A percentile compares a stretch with the other conserved stretches of the same genome.
These are phyloP conservation scores for Solanum tarijense DNA, from an alignment of 257 asterid genomes.

Conservation along the genomic window DNA sequence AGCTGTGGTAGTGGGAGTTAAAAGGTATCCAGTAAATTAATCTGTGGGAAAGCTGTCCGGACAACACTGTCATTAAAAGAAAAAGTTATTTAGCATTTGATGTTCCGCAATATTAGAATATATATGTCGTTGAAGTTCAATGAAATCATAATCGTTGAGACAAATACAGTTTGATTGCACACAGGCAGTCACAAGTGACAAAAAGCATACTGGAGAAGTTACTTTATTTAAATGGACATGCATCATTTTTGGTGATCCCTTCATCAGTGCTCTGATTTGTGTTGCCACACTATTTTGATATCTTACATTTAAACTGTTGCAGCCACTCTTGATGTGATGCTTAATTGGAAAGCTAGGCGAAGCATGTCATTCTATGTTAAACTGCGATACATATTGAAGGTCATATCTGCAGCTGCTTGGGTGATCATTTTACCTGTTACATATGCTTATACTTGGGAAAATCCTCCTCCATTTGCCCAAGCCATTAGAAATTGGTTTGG, in stretches of 20 bases:
- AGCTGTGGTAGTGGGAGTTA: neutral
- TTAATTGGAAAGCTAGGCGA: slow-evolving; percentile 82
- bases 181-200: neutral
- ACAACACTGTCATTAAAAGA: neutral
- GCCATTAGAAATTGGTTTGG: slow-evolving; percentile 91
- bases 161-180: neutral
- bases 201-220: neutral
- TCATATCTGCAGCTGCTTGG: slow-evolving; percentile 90
- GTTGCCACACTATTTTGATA: neutral
- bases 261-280: neutral
- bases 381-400: slow-evolving; percentile 80
- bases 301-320: slow-evolving; percentile 12
- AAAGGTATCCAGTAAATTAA: neutral
- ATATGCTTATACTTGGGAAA: slow-evolving; percentile 85
- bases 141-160: neutral
- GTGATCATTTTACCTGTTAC: slow-evolving; percentile 89
- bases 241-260: neutral
- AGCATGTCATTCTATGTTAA: slow-evolving; percentile 92
- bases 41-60: neutral
- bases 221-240: neutral
- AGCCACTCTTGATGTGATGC: slow-evolving; percentile 85
- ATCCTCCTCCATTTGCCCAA: slow-evolving; percentile 90
- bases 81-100: neutral
- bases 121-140: neutral
- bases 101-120: neutral